Conservation (phyloP, 768 basidiomycete genomes). For the Pseudohyphozyma bogoriensis region DNA sequence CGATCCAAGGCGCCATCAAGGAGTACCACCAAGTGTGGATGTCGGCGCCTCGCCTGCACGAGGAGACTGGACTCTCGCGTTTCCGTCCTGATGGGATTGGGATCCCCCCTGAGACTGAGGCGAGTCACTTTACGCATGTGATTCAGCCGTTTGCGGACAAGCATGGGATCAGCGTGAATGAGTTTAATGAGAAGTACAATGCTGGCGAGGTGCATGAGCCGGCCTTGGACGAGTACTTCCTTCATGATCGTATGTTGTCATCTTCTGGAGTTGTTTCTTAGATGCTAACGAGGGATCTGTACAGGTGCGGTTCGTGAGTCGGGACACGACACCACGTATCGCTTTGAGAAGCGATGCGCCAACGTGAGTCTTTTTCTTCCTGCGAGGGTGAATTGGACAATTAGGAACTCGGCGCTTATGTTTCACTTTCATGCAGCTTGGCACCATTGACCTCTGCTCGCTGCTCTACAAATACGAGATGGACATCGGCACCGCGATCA, state of each 20-base stretch:
- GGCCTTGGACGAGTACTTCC: conserved; percentile 87
- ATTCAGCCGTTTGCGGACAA: conserved; percentile 89
- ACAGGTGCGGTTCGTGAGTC: conserved; percentile 81
- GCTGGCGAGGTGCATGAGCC: conserved; percentile 72
- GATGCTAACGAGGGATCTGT: not conserved
- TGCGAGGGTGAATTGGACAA: no score
- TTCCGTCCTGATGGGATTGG: conserved; percentile 89
- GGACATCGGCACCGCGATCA: conserved; percentile 95
- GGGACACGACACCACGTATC: conserved; percentile 65
- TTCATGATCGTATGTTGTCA: conserved; percentile 55
- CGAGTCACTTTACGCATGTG: conserved; percentile 94
- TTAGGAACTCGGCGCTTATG: no score
- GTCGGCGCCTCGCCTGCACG: conserved; percentile 84
- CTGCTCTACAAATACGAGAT: conserved; percentile 97
- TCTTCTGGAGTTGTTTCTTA: not conserved
- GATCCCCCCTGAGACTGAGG: conserved; percentile 97
- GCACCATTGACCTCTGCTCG: conserved; percentile 89
- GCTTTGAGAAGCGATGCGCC: conserved; percentile 94
- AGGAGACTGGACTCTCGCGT: conserved; percentile 84
- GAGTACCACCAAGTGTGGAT: conserved; percentile 99
- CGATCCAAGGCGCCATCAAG: conserved; percentile 94
- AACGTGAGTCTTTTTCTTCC: no score
- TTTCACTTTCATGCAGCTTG: no score
- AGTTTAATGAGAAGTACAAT: conserved; percentile 96
- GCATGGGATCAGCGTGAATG: conserved; percentile 82